phyloP scores from a whole-genome alignment of 345 rosid species.

The Heritiera fomes region DNA sequence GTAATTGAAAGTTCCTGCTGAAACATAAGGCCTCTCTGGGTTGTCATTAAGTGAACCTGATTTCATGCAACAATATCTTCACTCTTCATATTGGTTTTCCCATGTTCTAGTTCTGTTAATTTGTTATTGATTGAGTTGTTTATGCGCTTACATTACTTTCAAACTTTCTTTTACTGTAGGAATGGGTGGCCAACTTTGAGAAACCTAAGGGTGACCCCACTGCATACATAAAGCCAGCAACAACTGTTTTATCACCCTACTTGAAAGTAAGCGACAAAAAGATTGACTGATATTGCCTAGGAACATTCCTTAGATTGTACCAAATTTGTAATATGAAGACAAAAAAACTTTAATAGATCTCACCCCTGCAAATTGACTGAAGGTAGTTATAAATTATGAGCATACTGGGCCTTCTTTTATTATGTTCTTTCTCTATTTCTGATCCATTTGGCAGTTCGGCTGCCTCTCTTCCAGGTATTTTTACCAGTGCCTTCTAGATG shows the following conservation, averaged over 20 bases:
- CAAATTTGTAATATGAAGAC: background rate
- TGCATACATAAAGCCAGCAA: constrained; percentile 79
- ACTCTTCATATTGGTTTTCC: background rate
- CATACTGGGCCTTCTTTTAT: background rate
- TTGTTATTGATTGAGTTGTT: background rate
- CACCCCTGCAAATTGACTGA: background rate
- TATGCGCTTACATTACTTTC: background rate
- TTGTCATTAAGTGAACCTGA: constrained; percentile 2
- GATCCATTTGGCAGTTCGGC: constrained; percentile 72
- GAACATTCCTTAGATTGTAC: background rate
- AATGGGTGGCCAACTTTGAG: constrained; percentile 95
- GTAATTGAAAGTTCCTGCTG: background rate
- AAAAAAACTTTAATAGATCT: constrained; percentile 14
- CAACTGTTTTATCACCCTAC: constrained; percentile 89
- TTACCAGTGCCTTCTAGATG: constrained; percentile 71
- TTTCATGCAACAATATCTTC: background rate
- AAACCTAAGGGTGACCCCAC: constrained; percentile 97
- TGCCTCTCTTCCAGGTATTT: constrained; percentile 96
- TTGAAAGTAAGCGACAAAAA: constrained; percentile 65
- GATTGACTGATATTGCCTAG: background rate
- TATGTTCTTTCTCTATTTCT: constrained; percentile 13
- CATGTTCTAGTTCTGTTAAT: background rate
- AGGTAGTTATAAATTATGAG: background rate
- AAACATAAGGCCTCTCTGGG: background rate
- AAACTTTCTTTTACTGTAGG: constrained; percentile 39